Evolutionary conservation across 306 rosid species (phyloP).

Genomic region (Prunus armeniaca): DNA sequence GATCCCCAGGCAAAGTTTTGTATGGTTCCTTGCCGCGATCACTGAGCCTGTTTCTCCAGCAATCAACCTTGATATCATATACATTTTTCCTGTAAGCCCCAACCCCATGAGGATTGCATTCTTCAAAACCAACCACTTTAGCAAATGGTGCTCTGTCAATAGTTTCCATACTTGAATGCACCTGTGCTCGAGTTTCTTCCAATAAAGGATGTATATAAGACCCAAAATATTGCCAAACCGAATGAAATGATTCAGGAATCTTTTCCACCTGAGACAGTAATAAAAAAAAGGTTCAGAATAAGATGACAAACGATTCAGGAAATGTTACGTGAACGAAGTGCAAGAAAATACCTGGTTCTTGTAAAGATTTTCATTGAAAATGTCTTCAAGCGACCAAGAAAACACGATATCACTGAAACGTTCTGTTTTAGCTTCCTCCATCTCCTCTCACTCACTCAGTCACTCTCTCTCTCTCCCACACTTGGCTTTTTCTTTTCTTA

Average conservation of each 20-base stretch:
- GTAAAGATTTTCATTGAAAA: conserved; percentile 41
- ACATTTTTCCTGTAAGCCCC: not conserved
- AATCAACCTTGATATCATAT: conserved; percentile 38
- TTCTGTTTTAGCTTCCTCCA: not conserved
- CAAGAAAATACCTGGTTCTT: conserved; percentile 31
- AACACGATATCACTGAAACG: conserved; percentile 34
- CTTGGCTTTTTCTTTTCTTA: not conserved
- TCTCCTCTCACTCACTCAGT: not conserved
- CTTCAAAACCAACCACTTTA: conserved; percentile 35
- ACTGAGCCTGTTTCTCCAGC: conserved; percentile 50
- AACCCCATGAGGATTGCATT: conserved; percentile 13
- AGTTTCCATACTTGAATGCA: conserved; percentile 53
- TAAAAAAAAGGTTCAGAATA: not conserved
- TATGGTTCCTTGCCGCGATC: conserved; percentile 55
- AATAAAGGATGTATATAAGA: conserved; percentile 51
- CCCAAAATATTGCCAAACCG: conserved; percentile 39
- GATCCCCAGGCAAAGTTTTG: conserved; percentile 64
- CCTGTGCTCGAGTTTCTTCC: conserved; percentile 64
- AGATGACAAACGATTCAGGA: not conserved
- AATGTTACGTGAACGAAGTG: not conserved
- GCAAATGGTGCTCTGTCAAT: conserved; percentile 51
- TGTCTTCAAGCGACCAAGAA: conserved; percentile 63
- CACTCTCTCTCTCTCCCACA: not conserved
- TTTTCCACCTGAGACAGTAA: conserved; percentile 34
- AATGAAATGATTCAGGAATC: conserved; percentile 45